phyloP scores from a whole-genome alignment of 805 yeast species.

The Kodamaea neixiangensis region DNA sequence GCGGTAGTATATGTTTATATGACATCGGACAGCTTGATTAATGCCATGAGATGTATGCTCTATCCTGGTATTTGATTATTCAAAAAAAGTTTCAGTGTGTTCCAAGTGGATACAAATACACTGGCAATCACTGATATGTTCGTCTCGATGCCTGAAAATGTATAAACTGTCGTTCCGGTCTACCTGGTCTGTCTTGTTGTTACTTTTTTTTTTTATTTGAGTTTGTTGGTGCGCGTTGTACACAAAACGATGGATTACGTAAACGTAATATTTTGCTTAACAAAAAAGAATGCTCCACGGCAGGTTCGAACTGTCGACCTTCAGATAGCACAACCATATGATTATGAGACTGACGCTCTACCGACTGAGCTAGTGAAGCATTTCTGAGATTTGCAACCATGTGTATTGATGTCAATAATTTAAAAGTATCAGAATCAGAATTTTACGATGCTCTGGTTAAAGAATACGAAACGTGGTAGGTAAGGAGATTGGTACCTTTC shows the following conservation, averaged over 20 bases:
- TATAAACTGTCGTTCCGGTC: background rate
- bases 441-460: too few relatives aligned
- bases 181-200: background rate
- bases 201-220: background rate
- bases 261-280: background rate
- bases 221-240: constrained; percentile 5
- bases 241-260: background rate
- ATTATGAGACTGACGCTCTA: constrained; percentile 24
- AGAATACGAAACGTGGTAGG: too few relatives aligned
- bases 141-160: background rate
- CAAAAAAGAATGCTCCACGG: constrained; percentile 34
- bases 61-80: too few relatives aligned
- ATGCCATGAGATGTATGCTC: background rate
- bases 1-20: constrained; percentile 9
- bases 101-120: background rate
- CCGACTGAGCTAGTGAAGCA: constrained; percentile 25
- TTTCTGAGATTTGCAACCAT: background rate
- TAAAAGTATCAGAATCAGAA: too few relatives aligned
- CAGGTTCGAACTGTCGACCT: constrained; percentile 44
- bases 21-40: constrained; percentile 5
- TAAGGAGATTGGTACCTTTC: too few relatives aligned
- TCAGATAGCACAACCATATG: constrained; percentile 28
- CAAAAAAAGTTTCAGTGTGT: background rate
- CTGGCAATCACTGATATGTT: background rate
- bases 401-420: too few relatives aligned